Conservation (phyloP, 495 filamentous ascomycete genomes). For the Xylaria acuta region DNA sequence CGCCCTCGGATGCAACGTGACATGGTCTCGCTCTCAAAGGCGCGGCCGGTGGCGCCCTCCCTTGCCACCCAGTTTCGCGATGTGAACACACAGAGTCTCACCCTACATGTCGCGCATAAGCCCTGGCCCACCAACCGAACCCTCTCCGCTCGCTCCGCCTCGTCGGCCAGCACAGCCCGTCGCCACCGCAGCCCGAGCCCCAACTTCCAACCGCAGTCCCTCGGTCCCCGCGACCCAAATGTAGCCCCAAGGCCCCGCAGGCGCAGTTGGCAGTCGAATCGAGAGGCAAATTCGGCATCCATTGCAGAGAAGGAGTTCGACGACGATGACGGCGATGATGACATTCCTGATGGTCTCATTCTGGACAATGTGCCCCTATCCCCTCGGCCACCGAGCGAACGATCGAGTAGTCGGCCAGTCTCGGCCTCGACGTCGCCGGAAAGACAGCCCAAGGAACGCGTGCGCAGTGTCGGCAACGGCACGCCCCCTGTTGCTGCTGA, state of each 20-base stretch:
- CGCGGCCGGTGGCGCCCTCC: slow-evolving; percentile 30
- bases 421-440: slow-evolving; percentile 66
- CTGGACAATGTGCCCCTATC: slow-evolving; percentile 96
- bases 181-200: slow-evolving; percentile 51
- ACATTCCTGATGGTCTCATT: slow-evolving; percentile 89
- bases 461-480: slow-evolving; percentile 60
- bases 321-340: slow-evolving; percentile 82
- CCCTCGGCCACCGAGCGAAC: slow-evolving; percentile 74
- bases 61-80: slow-evolving; percentile 37
- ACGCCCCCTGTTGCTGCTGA: slow-evolving; percentile 57
- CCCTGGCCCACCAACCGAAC: slow-evolving; percentile 43
- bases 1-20: slow-evolving; percentile 31
- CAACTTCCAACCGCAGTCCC: slow-evolving; percentile 40
- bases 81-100: slow-evolving; percentile 35
- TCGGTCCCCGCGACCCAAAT: slow-evolving; percentile 50
- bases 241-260: slow-evolving; percentile 53
- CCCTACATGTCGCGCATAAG: slow-evolving; percentile 33
- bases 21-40: slow-evolving; percentile 31
- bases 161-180: slow-evolving; percentile 33
- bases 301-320: slow-evolving; percentile 83
- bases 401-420: slow-evolving; percentile 56
- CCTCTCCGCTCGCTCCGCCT: slow-evolving; percentile 45
- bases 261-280: slow-evolving; percentile 73
- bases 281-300: slow-evolving; percentile 75
- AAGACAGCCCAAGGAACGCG: slow-evolving; percentile 53